Conservation (phyloP, 768 basidiomycete genomes). For the Suillus variegatus region DNA sequence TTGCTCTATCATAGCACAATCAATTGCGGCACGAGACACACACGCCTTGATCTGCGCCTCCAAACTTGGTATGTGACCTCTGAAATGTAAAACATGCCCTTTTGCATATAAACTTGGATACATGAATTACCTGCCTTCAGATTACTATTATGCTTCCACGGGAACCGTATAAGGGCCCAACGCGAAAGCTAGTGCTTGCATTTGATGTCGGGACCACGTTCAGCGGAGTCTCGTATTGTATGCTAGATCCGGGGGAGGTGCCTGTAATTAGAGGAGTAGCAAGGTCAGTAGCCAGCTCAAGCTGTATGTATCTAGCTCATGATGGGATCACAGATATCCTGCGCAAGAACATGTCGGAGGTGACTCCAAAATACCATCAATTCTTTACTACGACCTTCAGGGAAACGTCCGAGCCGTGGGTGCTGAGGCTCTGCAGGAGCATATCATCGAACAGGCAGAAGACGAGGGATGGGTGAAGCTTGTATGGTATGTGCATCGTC, state of each 20-base stretch:
- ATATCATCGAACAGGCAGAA: constrained; percentile 38
- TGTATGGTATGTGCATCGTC: constrained; percentile 34
- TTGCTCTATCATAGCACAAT: neutral
- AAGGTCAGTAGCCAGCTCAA: constrained; percentile 20
- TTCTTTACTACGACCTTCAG: constrained; percentile 47
- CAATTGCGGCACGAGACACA: neutral
- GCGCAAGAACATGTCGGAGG: constrained; percentile 47
- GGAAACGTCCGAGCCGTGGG: constrained; percentile 44
- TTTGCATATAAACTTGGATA: neutral
- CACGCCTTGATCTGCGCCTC: neutral
- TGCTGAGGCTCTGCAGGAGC: constrained; percentile 40
- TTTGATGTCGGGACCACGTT: constrained; percentile 48
- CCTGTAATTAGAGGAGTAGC: constrained; percentile 30
- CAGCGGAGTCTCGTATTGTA: constrained; percentile 40
- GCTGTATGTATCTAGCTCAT: neutral
- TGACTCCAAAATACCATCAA: constrained; percentile 50
- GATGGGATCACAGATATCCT: constrained; percentile 38
- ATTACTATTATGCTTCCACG: constrained; percentile 25
- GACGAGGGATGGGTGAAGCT: constrained; percentile 38
- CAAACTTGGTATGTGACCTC: neutral
- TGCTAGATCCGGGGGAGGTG: constrained; percentile 37
- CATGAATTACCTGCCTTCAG: neutral
- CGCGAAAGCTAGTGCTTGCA: constrained; percentile 44
- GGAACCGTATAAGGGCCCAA: constrained; percentile 36
- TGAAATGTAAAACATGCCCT: neutral